Percentiles rank a stretch among this genome's conserved stretches.
These are phyloP conservation scores for Amylostereum areolatum DNA, from an alignment of 1,284 basidiomycete species.

Conservation along the genomic window DNA sequence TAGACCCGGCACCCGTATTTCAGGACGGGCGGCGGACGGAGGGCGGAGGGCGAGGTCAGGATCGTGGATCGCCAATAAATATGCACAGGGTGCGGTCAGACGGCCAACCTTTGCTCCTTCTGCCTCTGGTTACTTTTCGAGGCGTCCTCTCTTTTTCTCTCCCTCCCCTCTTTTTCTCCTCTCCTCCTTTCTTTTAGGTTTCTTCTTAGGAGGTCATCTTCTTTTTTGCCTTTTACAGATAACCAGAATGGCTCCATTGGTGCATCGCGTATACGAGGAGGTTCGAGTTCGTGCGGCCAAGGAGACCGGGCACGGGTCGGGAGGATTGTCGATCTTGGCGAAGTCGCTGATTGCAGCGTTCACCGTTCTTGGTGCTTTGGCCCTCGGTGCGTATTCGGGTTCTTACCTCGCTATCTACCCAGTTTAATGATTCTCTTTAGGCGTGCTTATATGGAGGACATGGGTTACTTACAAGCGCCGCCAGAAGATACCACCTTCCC, in stretches of 20 bases:
- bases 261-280: too few species aligned
- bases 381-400: slow-evolving; percentile 22
- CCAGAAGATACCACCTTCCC: neutral
- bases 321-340: slow-evolving; percentile 18
- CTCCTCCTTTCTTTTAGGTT: slow-evolving; percentile 4
- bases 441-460: neutral
- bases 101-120: neutral
- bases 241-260: too few species aligned
- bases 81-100: too few species aligned
- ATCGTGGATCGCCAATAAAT: too few species aligned
- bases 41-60: too few species aligned
- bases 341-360: slow-evolving; percentile 24
- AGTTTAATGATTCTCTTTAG: neutral
- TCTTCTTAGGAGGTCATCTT: neutral
- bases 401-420: neutral
- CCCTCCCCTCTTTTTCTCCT: slow-evolving; percentile 10
- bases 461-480: too few species aligned
- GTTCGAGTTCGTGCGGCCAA: too few species aligned
- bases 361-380: slow-evolving; percentile 23
- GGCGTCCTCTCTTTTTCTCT: slow-evolving; percentile 8
- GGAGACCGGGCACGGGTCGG: too few species aligned
- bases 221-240: too few species aligned
- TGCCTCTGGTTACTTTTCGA: slow-evolving; percentile 3
- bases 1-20: too few species aligned
- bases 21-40: too few species aligned